These are phyloP conservation scores for Triangularia setosa DNA, from an alignment of 2,329 filamentous ascomycete species.

Conservation along the genomic window DNA sequence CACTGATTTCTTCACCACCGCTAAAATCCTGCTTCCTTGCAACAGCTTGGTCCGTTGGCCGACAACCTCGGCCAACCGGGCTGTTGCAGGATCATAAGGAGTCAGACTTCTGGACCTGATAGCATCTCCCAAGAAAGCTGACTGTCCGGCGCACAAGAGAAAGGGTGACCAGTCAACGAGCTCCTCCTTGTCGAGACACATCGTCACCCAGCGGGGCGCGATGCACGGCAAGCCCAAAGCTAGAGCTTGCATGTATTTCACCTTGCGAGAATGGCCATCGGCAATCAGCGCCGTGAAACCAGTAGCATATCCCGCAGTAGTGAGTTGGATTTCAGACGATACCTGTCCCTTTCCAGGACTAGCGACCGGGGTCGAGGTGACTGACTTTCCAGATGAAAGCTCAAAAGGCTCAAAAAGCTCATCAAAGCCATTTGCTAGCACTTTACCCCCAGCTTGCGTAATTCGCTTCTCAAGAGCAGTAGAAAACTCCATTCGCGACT, in stretches of 20 bases:
- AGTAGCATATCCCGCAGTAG: constrained; percentile 45
- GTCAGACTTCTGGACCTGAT: constrained; percentile 68
- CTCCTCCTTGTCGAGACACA: constrained; percentile 59
- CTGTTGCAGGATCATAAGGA: constrained; percentile 55
- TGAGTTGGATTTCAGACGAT: constrained; percentile 50
- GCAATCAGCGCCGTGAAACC: constrained; percentile 85
- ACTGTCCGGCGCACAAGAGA: constrained; percentile 80
- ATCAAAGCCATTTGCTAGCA: constrained; percentile 74
- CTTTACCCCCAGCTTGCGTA: constrained; percentile 63
- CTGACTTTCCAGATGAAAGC: constrained; percentile 34
- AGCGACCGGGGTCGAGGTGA: constrained; percentile 28
- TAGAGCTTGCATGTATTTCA: constrained; percentile 92
- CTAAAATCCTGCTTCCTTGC: constrained; percentile 60
- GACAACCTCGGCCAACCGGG: constrained; percentile 56
- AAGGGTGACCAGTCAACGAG: constrained; percentile 76
- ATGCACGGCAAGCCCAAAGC: constrained; percentile 86
- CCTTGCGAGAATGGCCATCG: constrained; percentile 77
- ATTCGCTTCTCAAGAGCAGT: constrained; percentile 59
- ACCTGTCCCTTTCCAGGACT: constrained; percentile 20
- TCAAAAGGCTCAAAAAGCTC: constrained; percentile 81
- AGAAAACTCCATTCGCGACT: constrained; percentile 37
- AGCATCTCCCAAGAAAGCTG: constrained; percentile 69
- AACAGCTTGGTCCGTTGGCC: constrained; percentile 60
- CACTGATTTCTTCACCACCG: constrained; percentile 63
- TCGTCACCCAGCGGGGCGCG: constrained; percentile 73